phyloP scores from a whole-genome alignment of 495 filamentous ascomycete genomes.

The Penicillium daleae region DNA sequence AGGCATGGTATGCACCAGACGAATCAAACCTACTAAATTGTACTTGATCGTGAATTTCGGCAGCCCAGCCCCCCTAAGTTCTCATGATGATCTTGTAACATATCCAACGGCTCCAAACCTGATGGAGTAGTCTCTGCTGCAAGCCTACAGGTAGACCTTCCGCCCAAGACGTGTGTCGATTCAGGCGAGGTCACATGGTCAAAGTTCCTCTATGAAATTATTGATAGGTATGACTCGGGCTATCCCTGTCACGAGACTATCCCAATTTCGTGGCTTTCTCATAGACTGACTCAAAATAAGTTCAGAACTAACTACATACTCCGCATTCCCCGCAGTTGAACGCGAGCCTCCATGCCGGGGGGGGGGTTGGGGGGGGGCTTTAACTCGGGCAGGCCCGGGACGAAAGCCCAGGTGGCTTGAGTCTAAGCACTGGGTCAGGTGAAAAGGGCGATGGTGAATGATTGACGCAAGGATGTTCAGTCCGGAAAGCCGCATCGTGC shows the following conservation, averaged over 20 bases:
- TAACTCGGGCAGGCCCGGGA: slow-evolving; percentile 2
- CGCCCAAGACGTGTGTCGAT: not conserved
- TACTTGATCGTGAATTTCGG: too few species aligned
- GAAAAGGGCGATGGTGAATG: not conserved
- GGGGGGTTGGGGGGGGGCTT: not conserved
- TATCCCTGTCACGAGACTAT: not conserved
- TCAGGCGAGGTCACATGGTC: not conserved
- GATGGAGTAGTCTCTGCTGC: too few species aligned
- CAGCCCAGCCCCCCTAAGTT: too few species aligned
- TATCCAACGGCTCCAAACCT: too few species aligned
- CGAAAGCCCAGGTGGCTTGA: not conserved
- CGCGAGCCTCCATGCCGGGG: not conserved
- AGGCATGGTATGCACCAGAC: too few species aligned
- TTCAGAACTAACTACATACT: too few species aligned
- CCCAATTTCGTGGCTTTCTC: not conserved
- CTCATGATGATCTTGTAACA: too few species aligned
- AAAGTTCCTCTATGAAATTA: not conserved
- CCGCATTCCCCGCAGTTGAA: not conserved
- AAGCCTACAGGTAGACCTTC: too few species aligned
- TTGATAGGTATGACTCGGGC: not conserved
- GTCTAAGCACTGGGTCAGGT: not conserved
- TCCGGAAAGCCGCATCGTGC: slow-evolving; percentile 5
- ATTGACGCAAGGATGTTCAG: not conserved
- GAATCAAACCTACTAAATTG: too few species aligned
- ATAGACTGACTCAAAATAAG: not conserved